Evolutionary conservation across 495 filamentous ascomycete species (phyloP).

Genomic region (Aspergillus bridgeri): DNA sequence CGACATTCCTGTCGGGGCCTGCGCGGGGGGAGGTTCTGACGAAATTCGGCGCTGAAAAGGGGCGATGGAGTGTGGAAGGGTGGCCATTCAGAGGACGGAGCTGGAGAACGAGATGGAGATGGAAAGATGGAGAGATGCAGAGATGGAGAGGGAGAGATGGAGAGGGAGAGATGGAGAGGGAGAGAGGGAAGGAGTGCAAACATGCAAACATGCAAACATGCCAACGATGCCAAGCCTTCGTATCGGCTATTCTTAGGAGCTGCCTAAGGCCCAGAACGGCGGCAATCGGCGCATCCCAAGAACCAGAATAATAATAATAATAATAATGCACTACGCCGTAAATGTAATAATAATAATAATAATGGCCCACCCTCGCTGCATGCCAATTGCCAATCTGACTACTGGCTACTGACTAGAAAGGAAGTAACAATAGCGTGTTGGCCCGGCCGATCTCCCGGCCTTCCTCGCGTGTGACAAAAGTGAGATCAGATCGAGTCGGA

Average conservation of each 20-base stretch:
- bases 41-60: background rate
- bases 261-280: background rate
- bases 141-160: background rate
- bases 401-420: too few relatives aligned
- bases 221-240: background rate
- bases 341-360: too few relatives aligned
- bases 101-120: background rate
- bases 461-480: background rate
- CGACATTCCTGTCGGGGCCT: background rate
- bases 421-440: too few relatives aligned
- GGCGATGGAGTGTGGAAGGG: background rate
- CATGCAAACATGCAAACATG: too few relatives aligned
- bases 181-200: too few relatives aligned
- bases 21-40: background rate
- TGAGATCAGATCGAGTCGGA: background rate
- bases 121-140: background rate
- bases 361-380: too few relatives aligned
- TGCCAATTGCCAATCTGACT: too few relatives aligned
- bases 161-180: background rate
- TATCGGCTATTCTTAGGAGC: background rate
- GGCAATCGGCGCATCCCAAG: background rate
- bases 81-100: background rate
- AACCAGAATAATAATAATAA: too few relatives aligned
- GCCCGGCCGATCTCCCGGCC: background rate
- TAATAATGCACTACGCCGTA: too few relatives aligned